phyloP scores from a whole-genome alignment of 192 early-diverging fungal genomes.

The Phycomyces nitens region DNA sequence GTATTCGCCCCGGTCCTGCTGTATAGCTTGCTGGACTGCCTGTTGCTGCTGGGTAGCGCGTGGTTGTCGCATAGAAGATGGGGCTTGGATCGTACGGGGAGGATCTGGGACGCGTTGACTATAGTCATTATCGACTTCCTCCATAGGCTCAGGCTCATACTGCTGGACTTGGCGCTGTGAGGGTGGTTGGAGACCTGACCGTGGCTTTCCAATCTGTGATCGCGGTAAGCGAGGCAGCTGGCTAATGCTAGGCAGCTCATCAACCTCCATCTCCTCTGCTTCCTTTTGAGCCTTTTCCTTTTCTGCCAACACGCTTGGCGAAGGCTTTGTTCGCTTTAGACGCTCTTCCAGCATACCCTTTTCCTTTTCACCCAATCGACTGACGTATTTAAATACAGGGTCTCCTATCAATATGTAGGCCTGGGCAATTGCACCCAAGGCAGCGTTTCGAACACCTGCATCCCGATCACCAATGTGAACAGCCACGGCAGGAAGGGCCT shows the following conservation, averaged over 20 bases:
- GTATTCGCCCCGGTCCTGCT: slow-evolving; percentile 37
- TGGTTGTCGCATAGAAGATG: slow-evolving; percentile 3
- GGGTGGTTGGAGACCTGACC: slow-evolving; percentile 18
- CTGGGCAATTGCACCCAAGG: slow-evolving; percentile 67
- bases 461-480: slow-evolving; percentile 78
- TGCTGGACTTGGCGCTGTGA: slow-evolving; percentile 19
- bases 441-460: slow-evolving; percentile 75
- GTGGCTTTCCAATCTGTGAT: slow-evolving; percentile 23
- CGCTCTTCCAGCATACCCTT: slow-evolving; percentile 76
- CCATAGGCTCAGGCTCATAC: slow-evolving; percentile 36
- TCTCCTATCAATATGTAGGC: slow-evolving; percentile 75
- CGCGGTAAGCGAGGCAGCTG: slow-evolving; percentile 13
- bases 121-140: slow-evolving; percentile 28
- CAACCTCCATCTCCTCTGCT: slow-evolving; percentile 31
- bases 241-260: slow-evolving; percentile 22
- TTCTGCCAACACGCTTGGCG: slow-evolving; percentile 39
- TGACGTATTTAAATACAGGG: slow-evolving; percentile 67
- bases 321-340: slow-evolving; percentile 54
- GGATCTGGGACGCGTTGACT: not conserved
- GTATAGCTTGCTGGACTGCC: slow-evolving; percentile 24
- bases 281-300: slow-evolving; percentile 29
- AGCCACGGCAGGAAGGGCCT: slow-evolving; percentile 68
- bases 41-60: not conserved
- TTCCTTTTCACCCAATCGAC: slow-evolving; percentile 76
- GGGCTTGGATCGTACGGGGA: not conserved